A percentile compares a stretch with the other conserved stretches of the same genome.
These are phyloP conservation scores for Actinomucor elegans DNA, from an alignment of 371 early-diverging fungal genomes.

Conservation along the genomic window DNA sequence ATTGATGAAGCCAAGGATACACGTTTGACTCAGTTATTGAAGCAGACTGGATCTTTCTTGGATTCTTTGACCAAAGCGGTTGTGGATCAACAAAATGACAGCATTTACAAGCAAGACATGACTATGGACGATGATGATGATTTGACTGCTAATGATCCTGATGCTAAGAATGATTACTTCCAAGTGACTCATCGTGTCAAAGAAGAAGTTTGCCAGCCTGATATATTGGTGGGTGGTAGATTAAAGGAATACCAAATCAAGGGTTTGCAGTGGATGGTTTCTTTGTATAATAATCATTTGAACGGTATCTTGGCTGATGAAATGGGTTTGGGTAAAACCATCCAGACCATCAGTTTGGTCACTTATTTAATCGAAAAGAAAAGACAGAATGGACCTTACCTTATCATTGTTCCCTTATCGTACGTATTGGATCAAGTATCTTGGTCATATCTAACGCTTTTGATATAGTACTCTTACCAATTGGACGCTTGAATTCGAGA, in stretches of 20 bases:
- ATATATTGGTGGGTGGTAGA: constrained; percentile 84
- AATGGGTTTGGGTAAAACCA: constrained; percentile 97
- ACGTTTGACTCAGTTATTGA: constrained; percentile 86
- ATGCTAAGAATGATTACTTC: constrained; percentile 83
- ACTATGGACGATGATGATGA: constrained; percentile 26
- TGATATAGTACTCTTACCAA: constrained; percentile 82
- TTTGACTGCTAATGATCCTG: constrained; percentile 14
- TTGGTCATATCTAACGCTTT: neutral
- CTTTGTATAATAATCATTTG: constrained; percentile 92
- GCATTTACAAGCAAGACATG: constrained; percentile 38
- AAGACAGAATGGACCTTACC: constrained; percentile 89
- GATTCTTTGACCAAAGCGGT: constrained; percentile 75
- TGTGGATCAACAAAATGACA: constrained; percentile 72
- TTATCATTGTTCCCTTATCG: constrained; percentile 95
- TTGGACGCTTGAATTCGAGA: constrained; percentile 96
- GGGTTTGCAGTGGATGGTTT: constrained; percentile 98
- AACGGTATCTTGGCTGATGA: constrained; percentile 99
- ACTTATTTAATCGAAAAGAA: constrained; percentile 92
- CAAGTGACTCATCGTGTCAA: constrained; percentile 82
- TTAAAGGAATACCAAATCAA: constrained; percentile 98
- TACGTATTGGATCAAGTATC: constrained; percentile 38
- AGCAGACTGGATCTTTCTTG: constrained; percentile 90
- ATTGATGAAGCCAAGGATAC: constrained; percentile 96
- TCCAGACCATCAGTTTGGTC: constrained; percentile 98
- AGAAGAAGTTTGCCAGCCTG: constrained; percentile 83